Evolutionary conservation across 768 basidiomycete species (phyloP).

Genomic region (Exsudoporus frostii): DNA sequence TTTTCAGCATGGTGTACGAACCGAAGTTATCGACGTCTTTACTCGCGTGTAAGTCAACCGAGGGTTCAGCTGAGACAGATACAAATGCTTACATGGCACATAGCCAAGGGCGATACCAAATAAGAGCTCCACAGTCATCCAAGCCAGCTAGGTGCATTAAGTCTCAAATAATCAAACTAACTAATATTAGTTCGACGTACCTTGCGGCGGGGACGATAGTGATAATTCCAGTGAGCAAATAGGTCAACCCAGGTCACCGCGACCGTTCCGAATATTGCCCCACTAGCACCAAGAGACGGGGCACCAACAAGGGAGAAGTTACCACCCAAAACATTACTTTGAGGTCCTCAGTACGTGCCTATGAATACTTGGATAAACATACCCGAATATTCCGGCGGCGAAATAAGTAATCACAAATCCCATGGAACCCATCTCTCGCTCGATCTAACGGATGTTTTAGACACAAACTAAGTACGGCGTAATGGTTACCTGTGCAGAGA

Average conservation of each 20-base stretch:
- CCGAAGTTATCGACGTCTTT: conserved; percentile 89
- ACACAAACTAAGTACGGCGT: background rate
- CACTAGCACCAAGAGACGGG: conserved; percentile 89
- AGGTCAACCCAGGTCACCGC: conserved; percentile 88
- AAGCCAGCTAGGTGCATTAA: conserved; percentile 53
- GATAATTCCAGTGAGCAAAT: conserved; percentile 88
- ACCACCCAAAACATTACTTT: conserved; percentile 82
- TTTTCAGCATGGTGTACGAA: conserved; percentile 29
- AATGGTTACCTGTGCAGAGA: conserved; percentile 67
- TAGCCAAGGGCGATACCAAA: conserved; percentile 84
- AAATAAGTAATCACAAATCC: conserved; percentile 87
- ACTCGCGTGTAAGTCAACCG: conserved; percentile 17
- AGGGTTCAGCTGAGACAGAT: background rate
- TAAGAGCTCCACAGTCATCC: conserved; percentile 83
- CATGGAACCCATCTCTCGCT: conserved; percentile 86
- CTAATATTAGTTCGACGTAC: conserved; percentile 35
- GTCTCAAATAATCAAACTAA: background rate
- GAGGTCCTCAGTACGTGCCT: background rate
- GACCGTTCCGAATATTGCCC: conserved; percentile 87
- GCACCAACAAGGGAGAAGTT: conserved; percentile 89
- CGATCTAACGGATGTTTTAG: conserved; percentile 51
- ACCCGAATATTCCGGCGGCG: conserved; percentile 92
- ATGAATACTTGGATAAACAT: conserved; percentile 7
- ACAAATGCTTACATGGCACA: conserved; percentile 63
- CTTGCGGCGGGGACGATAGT: conserved; percentile 77